Base-by-base conservation (phyloP, 1,139 yeast genomes). In the Eremothecium cymbalariae region DNA sequence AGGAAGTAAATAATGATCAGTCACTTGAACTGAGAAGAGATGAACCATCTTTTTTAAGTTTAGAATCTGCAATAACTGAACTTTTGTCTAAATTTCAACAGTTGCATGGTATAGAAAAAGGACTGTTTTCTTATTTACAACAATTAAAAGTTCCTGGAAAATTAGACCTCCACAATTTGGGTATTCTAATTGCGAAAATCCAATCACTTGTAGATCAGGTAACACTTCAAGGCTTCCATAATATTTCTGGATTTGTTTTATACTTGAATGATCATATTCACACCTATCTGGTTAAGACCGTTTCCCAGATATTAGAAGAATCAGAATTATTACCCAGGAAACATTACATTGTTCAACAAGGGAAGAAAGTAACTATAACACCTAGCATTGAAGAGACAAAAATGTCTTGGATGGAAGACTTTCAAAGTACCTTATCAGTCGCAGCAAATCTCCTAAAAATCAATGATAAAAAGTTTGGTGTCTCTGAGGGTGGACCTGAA, bases 31-130 rank as follows among this genome's bases (percentile, higher is more conserved):
- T 15, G 15, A 26, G 11, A 8, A 3, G 8, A 4, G 12, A 9
- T 9, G 28, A 28, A 8, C 15, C 32, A 24, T 9, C 25, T 4
- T 8, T 35, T 4, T 12, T 14, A 9, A n/a, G 11, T 8, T 28
- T 42, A 11, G 45, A 40, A 29, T 25, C 18, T 8, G 27, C 26
- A 13, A 30, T 42, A 13, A 32, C 25, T 8, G 9, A 11, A 8
- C 31, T 41, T 7, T 24, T 43, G 9, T 21, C 16, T 7, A 28
- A 32, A 4, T 39, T 31, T 21, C 38, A 36, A 18, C 16, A 29
- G 9, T 23, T 39, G n/a, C 26, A 32, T n/a, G 16, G 13, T 9
- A 23, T 29, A 8, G 46, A 43, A 28, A 18, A 8, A 3, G 28
- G 23, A 8, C n/a, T 39, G 25, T 11, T 29, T 14, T 5, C 11